phyloP scores from a whole-genome alignment of 2,329 filamentous ascomycete genomes.

The Eurotiales sp. region DNA sequence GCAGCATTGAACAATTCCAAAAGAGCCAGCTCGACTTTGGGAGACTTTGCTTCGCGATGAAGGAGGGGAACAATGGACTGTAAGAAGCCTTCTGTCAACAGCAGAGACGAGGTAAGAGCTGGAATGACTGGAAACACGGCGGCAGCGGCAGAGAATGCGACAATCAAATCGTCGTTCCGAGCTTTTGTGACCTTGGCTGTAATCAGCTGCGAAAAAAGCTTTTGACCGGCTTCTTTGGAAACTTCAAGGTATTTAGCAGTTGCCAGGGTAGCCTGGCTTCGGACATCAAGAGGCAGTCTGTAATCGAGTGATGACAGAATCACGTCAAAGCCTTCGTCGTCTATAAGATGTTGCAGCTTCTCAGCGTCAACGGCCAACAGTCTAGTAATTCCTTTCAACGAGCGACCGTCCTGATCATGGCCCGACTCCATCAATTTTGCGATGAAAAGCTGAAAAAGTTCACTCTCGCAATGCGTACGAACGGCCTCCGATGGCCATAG shows the following conservation, averaged over 20 bases:
- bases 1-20: conserved; percentile 88
- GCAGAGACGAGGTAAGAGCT: conserved; percentile 69
- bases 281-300: conserved; percentile 67
- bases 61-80: conserved; percentile 71
- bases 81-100: conserved; percentile 85
- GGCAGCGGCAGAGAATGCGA: conserved; percentile 89
- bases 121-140: conserved; percentile 83
- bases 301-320: conserved; percentile 84
- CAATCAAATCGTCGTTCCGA: conserved; percentile 82
- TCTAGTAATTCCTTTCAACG: conserved; percentile 58
- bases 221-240: conserved; percentile 65
- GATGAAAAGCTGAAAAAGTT: conserved; percentile 63
- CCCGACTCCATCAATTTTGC: conserved; percentile 89
- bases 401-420: conserved; percentile 63
- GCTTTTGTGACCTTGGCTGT: conserved; percentile 65
- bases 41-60: conserved; percentile 75
- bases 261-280: conserved; percentile 76
- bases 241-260: conserved; percentile 80
- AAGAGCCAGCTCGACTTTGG: conserved; percentile 79
- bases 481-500: conserved; percentile 43
- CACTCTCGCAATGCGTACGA: conserved; percentile 44
- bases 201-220: conserved; percentile 71
- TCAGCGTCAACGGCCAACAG: conserved; percentile 54
- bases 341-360: conserved; percentile 48
- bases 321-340: conserved; percentile 75